Evolutionary conservation across 2,329 filamentous ascomycete genomes (phyloP).

Genomic region (Diaporthe destruens): DNA sequence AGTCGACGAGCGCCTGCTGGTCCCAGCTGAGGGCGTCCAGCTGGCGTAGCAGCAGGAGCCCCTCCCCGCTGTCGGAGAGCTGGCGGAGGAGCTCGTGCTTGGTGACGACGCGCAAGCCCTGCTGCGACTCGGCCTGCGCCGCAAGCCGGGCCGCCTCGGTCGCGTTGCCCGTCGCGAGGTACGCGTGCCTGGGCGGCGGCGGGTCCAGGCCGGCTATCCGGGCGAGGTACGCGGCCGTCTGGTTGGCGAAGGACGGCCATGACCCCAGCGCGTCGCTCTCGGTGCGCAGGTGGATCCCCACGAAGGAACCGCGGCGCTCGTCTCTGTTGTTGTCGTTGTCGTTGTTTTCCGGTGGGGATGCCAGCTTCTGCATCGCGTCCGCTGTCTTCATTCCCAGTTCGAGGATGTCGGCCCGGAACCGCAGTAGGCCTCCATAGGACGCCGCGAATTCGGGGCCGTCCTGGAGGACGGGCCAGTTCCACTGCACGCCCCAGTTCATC

Average conservation of each 20-base stretch:
- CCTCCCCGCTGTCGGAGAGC: constrained; percentile 47
- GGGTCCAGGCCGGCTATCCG: constrained; percentile 47
- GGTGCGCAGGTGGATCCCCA: constrained; percentile 61
- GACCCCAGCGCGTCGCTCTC: constrained; percentile 60
- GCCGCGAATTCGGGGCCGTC: constrained; percentile 62
- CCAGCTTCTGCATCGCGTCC: constrained; percentile 51
- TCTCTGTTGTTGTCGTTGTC: constrained; percentile 8
- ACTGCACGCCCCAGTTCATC: constrained; percentile 59
- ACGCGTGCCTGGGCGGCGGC: constrained; percentile 49
- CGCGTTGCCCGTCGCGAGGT: constrained; percentile 60
- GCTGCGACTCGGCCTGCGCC: constrained; percentile 48
- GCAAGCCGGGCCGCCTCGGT: constrained; percentile 57
- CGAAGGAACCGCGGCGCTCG: constrained; percentile 44
- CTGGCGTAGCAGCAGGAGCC: constrained; percentile 45
- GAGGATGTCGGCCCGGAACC: constrained; percentile 57
- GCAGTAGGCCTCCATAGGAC: constrained; percentile 58
- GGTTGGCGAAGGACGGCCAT: constrained; percentile 60
- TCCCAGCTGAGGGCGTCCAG: constrained; percentile 57
- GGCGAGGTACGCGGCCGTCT: constrained; percentile 56
- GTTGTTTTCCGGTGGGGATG: constrained; percentile 30
- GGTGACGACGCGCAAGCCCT: constrained; percentile 53
- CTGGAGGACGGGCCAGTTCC: constrained; percentile 59
- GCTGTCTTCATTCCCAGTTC: constrained; percentile 54
- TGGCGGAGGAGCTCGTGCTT: constrained; percentile 54
- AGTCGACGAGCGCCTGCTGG: constrained; percentile 59